These are phyloP conservation scores for Quercus ilex DNA, from an alignment of 306 rosid genomes.

Conservation along the genomic window DNA sequence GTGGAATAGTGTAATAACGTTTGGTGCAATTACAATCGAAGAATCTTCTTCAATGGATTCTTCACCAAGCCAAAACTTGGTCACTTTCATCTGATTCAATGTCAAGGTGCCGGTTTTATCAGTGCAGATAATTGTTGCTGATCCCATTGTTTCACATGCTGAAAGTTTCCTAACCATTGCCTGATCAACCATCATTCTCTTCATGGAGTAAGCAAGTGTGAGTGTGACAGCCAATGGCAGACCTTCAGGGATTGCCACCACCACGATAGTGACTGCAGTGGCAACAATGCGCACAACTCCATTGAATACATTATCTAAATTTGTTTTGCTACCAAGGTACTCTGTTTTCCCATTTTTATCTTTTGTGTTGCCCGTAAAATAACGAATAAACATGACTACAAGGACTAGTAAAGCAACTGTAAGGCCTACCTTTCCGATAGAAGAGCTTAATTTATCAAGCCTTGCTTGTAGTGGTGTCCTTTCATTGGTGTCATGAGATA, in stretches of 20 bases:
- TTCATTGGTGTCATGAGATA: conserved; percentile 51
- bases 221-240: conserved; percentile 85
- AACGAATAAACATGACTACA: conserved; percentile 64
- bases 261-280: conserved; percentile 78
- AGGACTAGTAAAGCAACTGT: conserved; percentile 82
- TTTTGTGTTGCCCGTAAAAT: conserved; percentile 63
- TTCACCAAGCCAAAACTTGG: conserved; percentile 65
- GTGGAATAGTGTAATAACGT: conserved; percentile 49
- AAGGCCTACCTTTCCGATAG: conserved; percentile 86
- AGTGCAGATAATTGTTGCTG: conserved; percentile 84
- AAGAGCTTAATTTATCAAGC: conserved; percentile 69
- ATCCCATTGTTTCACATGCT: conserved; percentile 93
- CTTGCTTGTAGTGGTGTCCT: conserved; percentile 83
- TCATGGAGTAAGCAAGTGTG: conserved; percentile 90
- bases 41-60: conserved; percentile 37
- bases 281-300: conserved; percentile 61
- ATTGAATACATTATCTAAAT: conserved; percentile 36
- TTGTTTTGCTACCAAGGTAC: conserved; percentile 40
- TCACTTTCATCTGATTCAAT: conserved; percentile 73
- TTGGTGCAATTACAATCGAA: conserved; percentile 27
- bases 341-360: conserved; percentile 44
- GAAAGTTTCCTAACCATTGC: conserved; percentile 93
- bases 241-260: conserved; percentile 94
- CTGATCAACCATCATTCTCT: conserved; percentile 87
- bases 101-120: conserved; percentile 89